Percentiles rank a stretch among this genome's conserved stretches.
Evolutionary conservation across 2,329 filamentous ascomycete genomes (phyloP).

Genomic region (Catunica adiposa): DNA sequence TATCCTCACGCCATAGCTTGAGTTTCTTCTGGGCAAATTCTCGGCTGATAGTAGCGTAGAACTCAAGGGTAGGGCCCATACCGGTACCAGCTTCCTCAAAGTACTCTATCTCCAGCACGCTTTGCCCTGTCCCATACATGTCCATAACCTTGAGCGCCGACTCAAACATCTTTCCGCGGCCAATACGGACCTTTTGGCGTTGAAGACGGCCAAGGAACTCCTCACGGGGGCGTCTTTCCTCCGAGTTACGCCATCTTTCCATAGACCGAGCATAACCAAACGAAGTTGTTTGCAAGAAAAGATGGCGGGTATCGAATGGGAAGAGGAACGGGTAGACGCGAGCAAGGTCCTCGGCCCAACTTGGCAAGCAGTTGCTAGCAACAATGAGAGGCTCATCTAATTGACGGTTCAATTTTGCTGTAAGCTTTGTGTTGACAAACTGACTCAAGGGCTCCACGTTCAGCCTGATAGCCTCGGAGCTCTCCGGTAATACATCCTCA

Average conservation of each 20-base stretch:
- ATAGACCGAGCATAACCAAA: slow-evolving; percentile 97
- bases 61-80: slow-evolving; percentile 85
- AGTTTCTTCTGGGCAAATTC: slow-evolving; percentile 97
- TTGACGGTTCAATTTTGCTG: slow-evolving; percentile 91
- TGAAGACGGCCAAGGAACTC: slow-evolving; percentile 86
- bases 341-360: slow-evolving; percentile 89
- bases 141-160: slow-evolving; percentile 98
- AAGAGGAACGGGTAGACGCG: slow-evolving; percentile 92
- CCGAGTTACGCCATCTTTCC: slow-evolving; percentile 90
- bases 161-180: slow-evolving; percentile 82
- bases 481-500: slow-evolving; percentile 73
- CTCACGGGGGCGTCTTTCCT: slow-evolving; percentile 73
- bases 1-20: slow-evolving; percentile 88
- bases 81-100: slow-evolving; percentile 98
- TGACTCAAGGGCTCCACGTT: slow-evolving; percentile 74
- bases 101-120: slow-evolving; percentile 91
- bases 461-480: slow-evolving; percentile 51
- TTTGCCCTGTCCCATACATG: slow-evolving; percentile 89
- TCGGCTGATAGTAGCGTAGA: slow-evolving; percentile 92
- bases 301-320: slow-evolving; percentile 89
- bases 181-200: slow-evolving; percentile 95
- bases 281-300: slow-evolving; percentile 94
- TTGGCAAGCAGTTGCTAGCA: slow-evolving; percentile 86
- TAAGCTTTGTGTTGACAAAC: slow-evolving; percentile 97
- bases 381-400: slow-evolving; percentile 93